Evolutionary conservation across 2,329 filamentous ascomycete species (phyloP), one percentile per base, ranked within the genome.

Genomic region (Ascochyta viciae-villosae): DNA sequence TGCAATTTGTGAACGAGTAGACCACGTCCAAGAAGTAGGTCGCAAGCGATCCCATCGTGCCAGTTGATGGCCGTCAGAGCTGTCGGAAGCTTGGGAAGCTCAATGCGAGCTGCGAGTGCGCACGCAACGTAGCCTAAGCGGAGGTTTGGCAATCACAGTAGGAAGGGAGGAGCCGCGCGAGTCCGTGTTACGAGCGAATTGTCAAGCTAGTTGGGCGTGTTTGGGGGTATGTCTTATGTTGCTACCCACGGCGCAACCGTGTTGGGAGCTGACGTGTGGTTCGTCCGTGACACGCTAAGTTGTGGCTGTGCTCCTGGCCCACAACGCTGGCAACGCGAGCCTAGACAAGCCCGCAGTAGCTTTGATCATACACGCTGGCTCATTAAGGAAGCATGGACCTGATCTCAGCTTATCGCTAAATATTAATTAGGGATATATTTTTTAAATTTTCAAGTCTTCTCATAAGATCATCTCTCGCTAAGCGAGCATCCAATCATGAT

Each of bases 1-100:
- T 88, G 83, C 94, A 98, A 79, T 93, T 96, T 62, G 91, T 92
- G 60, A 99, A 85, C 57, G 92, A 96, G 77, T 95, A 96, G 65
- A 98, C 81, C 33, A 96, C 83, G 75, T 98, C 95, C 64, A 94
- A 85, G 59, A 98, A 82, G 74, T 96, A 89, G 56, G 79, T 80
- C 31, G 77, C 69, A 58, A 76, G 39, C 22, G 72, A 74, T 39
- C 68, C 70, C 72, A 74, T 74, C 19, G 57, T 66, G 58, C 41
- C 40, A 50, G 39, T 53, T 44, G 43, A 34, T 48, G 31, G 41
- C 47, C 55, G 60, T 58, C 62, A 50, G 40, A 61, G 52, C 57
- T 63, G 49, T 53, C 47, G 58, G 62, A 50, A 66, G 63, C 60
- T 63, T 52, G 40, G 42, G 51, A 33, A 58, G 55, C 59, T 62